A percentile compares a stretch with the other conserved stretches of the same genome.
phyloP scores from a whole-genome alignment of 257 asterid genomes.

The Rhazya stricta region DNA sequence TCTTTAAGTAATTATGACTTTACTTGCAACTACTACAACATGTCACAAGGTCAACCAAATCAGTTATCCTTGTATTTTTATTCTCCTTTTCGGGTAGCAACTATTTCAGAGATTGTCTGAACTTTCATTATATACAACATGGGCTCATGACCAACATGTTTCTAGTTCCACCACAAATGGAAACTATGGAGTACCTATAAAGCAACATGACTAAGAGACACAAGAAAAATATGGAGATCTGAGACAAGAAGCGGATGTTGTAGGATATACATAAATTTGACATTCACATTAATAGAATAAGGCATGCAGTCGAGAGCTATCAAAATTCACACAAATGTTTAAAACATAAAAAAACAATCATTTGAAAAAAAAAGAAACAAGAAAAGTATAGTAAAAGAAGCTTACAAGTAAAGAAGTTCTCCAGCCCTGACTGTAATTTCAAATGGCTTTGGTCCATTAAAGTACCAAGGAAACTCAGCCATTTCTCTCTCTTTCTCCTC shows the following conservation, averaged over 20 bases:
- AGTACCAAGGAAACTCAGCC: conserved; percentile 64
- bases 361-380: not conserved
- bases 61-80: not conserved
- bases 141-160: not conserved
- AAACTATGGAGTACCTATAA: not conserved
- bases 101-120: not conserved
- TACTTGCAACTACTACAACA: not conserved
- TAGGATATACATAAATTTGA: not conserved
- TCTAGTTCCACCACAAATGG: not conserved
- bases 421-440: conserved; percentile 88
- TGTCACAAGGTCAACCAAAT: not conserved
- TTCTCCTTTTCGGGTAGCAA: not conserved
- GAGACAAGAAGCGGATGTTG: not conserved
- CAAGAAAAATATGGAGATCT: not conserved
- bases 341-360: not conserved
- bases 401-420: conserved; percentile 87
- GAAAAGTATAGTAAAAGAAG: conserved; percentile 6
- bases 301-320: not conserved
- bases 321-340: not conserved
- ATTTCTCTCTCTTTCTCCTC: conserved; percentile 38
- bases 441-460: conserved; percentile 78
- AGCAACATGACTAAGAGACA: not conserved
- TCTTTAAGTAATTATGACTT: not conserved
- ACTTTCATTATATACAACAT: not conserved
- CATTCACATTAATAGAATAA: not conserved